Base-by-base conservation (phyloP, 1,139 yeast species). In the Waltiozyma solani region DNA sequence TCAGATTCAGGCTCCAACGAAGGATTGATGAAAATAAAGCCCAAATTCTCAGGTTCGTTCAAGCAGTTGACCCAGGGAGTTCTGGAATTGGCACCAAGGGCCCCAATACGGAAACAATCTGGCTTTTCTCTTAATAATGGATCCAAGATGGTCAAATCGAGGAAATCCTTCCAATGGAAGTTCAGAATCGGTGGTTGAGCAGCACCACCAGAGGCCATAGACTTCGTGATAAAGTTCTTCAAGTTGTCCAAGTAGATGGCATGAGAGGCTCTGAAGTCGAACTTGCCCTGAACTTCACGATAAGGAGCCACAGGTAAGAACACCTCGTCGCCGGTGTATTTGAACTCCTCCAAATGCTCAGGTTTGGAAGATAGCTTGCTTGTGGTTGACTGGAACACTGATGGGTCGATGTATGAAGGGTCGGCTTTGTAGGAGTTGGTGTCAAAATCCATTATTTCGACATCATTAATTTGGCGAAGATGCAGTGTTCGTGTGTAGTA, bases 11-110 rank as follows among this genome's bases (percentile, higher is more conserved):
- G 58, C 13, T 53, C 52, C 19, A 44, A 39, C 1, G 63, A 59
- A 7, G 63, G 61, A 1, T 47, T 50, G 19, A 50, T 46, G 39
- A 61, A 61, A 25, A 56, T 56, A 42, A 60, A 59, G 12, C 58
- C 57, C 23, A 60, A 43, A 18, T 49, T 51, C 21, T 52, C 49
- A 3, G 54, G 57, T 21, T 56, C 57, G 43, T 61, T 63, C 2
- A 58, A 42, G 49, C 65, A 61, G 27, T 58, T 62, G 4, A 54
- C 42, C 65, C 65, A 61, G n/a, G 61, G 57, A 12, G 59, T 57
- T 47, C 65, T 50, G 2, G 57, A 47, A 5, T 56, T 56, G 13
- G 63, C 52, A 34, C 64, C 65, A 9, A 60, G 40, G 1, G 62
- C 63, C 34, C 64, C 64, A 13, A 62, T 60, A 40, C 62, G 52